Evolutionary conservation across 1,139 yeast genomes (phyloP).

Genomic region (Diutina neorugosa): DNA sequence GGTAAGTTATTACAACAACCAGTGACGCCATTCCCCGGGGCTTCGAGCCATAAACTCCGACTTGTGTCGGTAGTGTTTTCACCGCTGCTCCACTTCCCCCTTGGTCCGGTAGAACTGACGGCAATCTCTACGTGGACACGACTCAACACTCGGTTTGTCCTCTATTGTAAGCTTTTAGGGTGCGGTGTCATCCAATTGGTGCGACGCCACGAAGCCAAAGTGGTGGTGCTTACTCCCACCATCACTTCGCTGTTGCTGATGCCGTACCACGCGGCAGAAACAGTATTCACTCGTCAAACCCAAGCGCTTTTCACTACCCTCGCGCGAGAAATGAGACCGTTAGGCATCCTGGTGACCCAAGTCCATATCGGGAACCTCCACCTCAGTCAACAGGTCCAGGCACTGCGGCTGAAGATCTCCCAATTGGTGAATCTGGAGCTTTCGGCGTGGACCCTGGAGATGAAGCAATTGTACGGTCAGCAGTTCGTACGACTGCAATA

Average conservation of each 20-base stretch:
- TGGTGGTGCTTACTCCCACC: constrained; percentile 28
- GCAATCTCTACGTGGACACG: constrained; percentile 41
- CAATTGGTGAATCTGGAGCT: constrained; percentile 26
- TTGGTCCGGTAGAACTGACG: constrained; percentile 59
- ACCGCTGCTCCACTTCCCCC: constrained; percentile 54
- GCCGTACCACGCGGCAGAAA: constrained; percentile 41
- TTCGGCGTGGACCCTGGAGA: constrained; percentile 29
- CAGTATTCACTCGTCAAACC: constrained; percentile 25
- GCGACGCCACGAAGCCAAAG: constrained; percentile 28
- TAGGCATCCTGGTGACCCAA: constrained; percentile 32
- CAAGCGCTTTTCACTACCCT: constrained; percentile 26
- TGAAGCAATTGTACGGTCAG: constrained; percentile 23
- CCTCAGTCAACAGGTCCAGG: constrained; percentile 16
- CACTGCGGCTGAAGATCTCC: constrained; percentile 15
- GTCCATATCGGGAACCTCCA: constrained; percentile 36
- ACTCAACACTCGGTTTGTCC: constrained; percentile 29
- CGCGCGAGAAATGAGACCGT: constrained; percentile 28
- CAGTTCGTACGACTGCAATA: constrained; percentile 24
- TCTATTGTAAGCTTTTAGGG: constrained; percentile 41
- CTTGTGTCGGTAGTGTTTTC: constrained; percentile 50
- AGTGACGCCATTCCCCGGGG: constrained; percentile 39
- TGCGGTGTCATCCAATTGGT: constrained; percentile 48
- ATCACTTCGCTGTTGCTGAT: constrained; percentile 29
- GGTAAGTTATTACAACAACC: constrained; percentile 15
- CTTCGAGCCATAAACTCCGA: constrained; percentile 36